Evolutionary conservation across 2,329 filamentous ascomycete genomes (phyloP), one percentile per base, ranked within the genome.

Genomic region (Xylaria polymorpha): DNA sequence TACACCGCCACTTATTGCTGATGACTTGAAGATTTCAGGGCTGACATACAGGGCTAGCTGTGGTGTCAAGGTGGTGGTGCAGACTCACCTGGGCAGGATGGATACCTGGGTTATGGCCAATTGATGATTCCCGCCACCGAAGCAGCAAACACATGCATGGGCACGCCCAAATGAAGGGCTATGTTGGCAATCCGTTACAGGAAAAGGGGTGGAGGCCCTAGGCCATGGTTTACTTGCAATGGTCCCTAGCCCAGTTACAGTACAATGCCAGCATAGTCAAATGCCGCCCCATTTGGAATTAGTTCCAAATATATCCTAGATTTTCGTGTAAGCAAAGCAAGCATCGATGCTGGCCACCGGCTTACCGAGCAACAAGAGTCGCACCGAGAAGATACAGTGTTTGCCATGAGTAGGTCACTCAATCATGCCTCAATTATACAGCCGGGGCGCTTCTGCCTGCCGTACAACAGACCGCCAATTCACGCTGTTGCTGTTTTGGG

Each of bases 261-360:
- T 29, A 29, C 25, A 4, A 60, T 58, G 61, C 35, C 67, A 48
- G 35, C 43, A 43, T 41, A 25, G 20, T n/a, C 18, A 35, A 44
- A 22, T 44, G n/a, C 9, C 39, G 41, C 50, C 55, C 6, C 32
- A 66, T 69, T 71, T 59, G 59, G 50, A 64, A 66, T 59, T 59
- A 58, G 43, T 71, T 69, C 69, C 63, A 71, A 67, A 71, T 69
- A 69, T 71, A 71, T 58, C 69, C 60, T 50, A 22, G 55, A 18
- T 41, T 48, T 37, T 22, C 51, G 18, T 48, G 32, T 44, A 22
- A 18, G 37, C 39, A 46, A 51, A 51, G 14, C 18, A 48, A 48
- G 15, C 12, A 41, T 15, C 15, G 1, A 25, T 18, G 18, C 25
- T 44, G 59, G n/a, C 15, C 35, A 25, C 25, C 9, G 44, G 25